Percentiles rank a stretch among this genome's conserved stretches.
Conservation (phyloP, 164 flowering plant genomes). For the Malania oleifera region DNA sequence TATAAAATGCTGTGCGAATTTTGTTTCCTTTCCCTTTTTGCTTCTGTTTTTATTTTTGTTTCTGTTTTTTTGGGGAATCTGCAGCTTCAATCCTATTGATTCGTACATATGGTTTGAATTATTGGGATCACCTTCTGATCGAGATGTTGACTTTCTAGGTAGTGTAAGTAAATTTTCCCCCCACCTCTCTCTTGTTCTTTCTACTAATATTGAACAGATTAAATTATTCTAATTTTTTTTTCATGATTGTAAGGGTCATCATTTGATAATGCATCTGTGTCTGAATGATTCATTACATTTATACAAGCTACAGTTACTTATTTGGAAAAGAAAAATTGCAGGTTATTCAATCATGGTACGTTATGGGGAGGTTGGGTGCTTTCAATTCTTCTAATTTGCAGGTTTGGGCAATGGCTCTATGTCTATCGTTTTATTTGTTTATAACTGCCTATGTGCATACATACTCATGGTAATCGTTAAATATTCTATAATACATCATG, state of each 20-base stretch:
- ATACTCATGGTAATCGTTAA: no score
- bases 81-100: slow-evolving; percentile 1
- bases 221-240: no score
- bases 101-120: slow-evolving; percentile 1
- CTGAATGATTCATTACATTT: no score
- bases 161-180: not conserved
- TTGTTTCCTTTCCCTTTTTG: no score
- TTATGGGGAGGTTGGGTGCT: not conserved
- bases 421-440: not conserved
- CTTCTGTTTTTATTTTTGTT: no score
- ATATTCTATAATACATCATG: no score
- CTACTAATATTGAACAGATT: not conserved
- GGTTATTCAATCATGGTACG: slow-evolving; percentile 3
- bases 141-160: not conserved
- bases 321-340: not conserved
- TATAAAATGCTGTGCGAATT: no score
- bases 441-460: no score
- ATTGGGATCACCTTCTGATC: not conserved
- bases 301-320: no score
- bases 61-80: not conserved
- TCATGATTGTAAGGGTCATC: no score
- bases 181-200: not conserved
- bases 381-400: slow-evolving; percentile 1
- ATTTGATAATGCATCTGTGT: no score
- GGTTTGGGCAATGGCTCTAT: not conserved